A percentile compares a stretch with the other conserved stretches of the same genome.
These are phyloP conservation scores for Hymenoscyphus salicellus DNA, from an alignment of 2,329 filamentous ascomycete genomes.

Conservation along the genomic window DNA sequence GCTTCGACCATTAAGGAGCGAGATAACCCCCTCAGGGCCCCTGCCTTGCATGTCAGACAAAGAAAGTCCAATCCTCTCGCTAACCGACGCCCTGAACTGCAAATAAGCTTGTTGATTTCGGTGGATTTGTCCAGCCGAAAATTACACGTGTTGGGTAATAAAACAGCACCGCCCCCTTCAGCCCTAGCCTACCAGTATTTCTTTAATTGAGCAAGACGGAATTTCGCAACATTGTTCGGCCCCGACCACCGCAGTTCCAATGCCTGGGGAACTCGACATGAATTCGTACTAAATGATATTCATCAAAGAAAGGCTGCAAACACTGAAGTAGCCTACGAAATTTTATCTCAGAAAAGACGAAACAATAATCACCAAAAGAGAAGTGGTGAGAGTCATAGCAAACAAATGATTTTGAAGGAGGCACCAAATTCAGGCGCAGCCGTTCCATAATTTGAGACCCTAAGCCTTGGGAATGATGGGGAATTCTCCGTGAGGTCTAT, in stretches of 20 bases:
- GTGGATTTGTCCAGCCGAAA: constrained; percentile 1
- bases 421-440: not conserved
- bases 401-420: not conserved
- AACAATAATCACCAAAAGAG: not conserved
- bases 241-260: not conserved
- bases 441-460: not conserved
- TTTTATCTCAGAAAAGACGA: too few species aligned
- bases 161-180: constrained; percentile 1
- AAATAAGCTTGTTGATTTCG: not conserved
- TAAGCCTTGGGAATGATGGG: not conserved
- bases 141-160: constrained; percentile 1
- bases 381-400: not conserved
- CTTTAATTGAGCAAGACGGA: not conserved
- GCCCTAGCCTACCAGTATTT: not conserved
- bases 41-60: constrained; percentile 2
- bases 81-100: not conserved
- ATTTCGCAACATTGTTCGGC: not conserved
- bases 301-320: not conserved
- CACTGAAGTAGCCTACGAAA: too few species aligned
- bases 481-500: too few species aligned
- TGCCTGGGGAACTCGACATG: not conserved
- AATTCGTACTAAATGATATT: not conserved
- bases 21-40: not conserved
- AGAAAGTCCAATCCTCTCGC: not conserved
- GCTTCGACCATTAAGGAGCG: not conserved